Conservation (phyloP, 192 early-diverging fungal genomes). For the Podochytrium sp. region DNA sequence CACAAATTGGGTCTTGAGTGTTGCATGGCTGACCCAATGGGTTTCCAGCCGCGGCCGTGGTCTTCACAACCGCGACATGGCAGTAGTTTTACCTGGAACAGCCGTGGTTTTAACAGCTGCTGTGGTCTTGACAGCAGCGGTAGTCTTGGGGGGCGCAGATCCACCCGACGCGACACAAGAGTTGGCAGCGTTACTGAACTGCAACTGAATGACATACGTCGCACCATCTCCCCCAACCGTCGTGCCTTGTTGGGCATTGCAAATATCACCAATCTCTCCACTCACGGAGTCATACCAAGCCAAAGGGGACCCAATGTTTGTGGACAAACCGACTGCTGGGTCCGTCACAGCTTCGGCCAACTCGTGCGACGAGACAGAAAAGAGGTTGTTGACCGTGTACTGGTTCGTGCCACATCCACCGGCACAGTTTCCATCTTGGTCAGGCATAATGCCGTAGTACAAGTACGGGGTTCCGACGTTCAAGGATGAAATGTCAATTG, state of each 20-base stretch:
- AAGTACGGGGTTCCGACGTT: slow-evolving; percentile 11
- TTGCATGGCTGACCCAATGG: too few species aligned
- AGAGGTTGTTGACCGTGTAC: slow-evolving; percentile 26
- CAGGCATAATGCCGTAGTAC: slow-evolving; percentile 43
- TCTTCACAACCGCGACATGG: too few species aligned
- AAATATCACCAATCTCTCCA: slow-evolving; percentile 39
- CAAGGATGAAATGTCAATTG: slow-evolving; percentile 30
- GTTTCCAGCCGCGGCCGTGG: too few species aligned
- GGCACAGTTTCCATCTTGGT: slow-evolving; percentile 31
- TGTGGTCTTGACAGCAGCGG: too few species aligned
- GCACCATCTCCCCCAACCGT: not conserved
- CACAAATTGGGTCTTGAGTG: too few species aligned
- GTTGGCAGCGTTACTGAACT: too few species aligned
- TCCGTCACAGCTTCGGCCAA: slow-evolving; percentile 35
- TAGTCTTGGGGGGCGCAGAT: too few species aligned
- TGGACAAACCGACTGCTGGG: slow-evolving; percentile 36
- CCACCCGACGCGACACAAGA: too few species aligned
- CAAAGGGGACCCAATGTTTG: not conserved
- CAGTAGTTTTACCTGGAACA: too few species aligned
- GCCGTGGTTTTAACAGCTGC: too few species aligned
- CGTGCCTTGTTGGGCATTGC: slow-evolving; percentile 21
- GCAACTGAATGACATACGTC: too few species aligned
- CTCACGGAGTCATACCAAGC: slow-evolving; percentile 37
- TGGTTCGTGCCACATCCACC: slow-evolving; percentile 27
- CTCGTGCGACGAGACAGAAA: slow-evolving; percentile 34